A percentile compares a stretch with the other conserved stretches of the same genome.
Conservation (phyloP, 2,329 filamentous ascomycete species). For the Scytalidium lignicola region DNA sequence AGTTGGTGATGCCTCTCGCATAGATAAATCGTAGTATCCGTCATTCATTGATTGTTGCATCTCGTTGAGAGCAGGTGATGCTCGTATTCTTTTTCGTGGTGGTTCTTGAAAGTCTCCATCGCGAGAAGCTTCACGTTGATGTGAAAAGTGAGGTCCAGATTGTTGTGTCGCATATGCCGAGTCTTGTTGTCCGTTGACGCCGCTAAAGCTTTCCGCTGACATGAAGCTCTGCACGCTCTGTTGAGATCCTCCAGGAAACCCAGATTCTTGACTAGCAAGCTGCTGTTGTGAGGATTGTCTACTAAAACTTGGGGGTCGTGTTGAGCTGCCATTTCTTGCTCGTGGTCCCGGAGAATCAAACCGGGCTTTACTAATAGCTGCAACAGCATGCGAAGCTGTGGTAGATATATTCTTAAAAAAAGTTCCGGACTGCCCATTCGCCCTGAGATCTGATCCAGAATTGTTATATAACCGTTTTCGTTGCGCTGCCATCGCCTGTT, state of each 20-base stretch:
- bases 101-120: constrained; percentile 63
- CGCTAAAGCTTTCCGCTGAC: constrained; percentile 68
- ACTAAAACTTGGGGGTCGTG: constrained; percentile 64
- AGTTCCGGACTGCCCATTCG: constrained; percentile 67
- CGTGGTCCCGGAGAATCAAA: constrained; percentile 81
- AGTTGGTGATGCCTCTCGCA: constrained; percentile 64
- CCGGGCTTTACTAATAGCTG: constrained; percentile 92
- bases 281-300: constrained; percentile 68
- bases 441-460: constrained; percentile 61
- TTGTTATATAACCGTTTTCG: constrained; percentile 86
- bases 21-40: constrained; percentile 46
- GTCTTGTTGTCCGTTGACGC: constrained; percentile 48
- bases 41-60: constrained; percentile 21
- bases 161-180: constrained; percentile 62
- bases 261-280: constrained; percentile 54
- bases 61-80: constrained; percentile 49
- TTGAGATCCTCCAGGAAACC: constrained; percentile 71
- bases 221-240: constrained; percentile 70
- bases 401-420: constrained; percentile 97
- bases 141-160: constrained; percentile 26
- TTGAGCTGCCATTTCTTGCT: constrained; percentile 51
- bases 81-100: constrained; percentile 69
- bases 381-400: constrained; percentile 87
- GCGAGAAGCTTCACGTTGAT: constrained; percentile 30
- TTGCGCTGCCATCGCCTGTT: constrained; percentile 95